Evolutionary conservation across 139 green algal genomes (phyloP).

Genomic region (Closterium sp.): DNA sequence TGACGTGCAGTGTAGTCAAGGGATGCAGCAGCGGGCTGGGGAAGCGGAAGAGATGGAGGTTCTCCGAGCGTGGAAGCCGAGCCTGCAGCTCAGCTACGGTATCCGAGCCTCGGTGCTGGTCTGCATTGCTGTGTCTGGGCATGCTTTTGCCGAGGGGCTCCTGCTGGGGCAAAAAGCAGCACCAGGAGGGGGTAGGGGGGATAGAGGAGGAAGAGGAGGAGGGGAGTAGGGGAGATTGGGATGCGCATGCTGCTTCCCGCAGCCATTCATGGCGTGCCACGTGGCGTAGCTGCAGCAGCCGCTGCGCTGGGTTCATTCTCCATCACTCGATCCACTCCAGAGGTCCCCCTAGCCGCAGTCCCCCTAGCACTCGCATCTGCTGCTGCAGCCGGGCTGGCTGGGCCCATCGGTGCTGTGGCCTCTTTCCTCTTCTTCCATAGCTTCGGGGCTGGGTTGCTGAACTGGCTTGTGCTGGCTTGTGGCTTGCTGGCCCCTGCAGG

Average conservation of each 20-base stretch:
- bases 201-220: neutral
- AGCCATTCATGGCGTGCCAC: slow-evolving; percentile 22
- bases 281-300: slow-evolving; percentile 22
- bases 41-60: neutral
- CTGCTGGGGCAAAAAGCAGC: slow-evolving; percentile 23
- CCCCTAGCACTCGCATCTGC: neutral
- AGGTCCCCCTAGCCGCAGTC: neutral
- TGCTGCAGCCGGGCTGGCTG: slow-evolving; percentile 17
- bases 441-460: neutral
- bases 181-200: slow-evolving; percentile 9
- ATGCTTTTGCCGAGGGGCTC: slow-evolving; percentile 33
- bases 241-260: slow-evolving; percentile 43
- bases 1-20: neutral
- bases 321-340: neutral
- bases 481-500: slow-evolving; percentile 17
- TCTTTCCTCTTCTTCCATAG: neutral
- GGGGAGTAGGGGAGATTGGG: neutral
- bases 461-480: slow-evolving; percentile 18
- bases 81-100: neutral
- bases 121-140: neutral
- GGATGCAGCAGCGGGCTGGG: neutral
- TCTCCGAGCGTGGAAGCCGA: neutral
- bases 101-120: neutral
- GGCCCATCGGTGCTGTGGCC: neutral
- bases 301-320: slow-evolving; percentile 7